These are phyloP conservation scores for Massarina eburnea DNA, from an alignment of 2,329 filamentous ascomycete species.

Conservation along the genomic window DNA sequence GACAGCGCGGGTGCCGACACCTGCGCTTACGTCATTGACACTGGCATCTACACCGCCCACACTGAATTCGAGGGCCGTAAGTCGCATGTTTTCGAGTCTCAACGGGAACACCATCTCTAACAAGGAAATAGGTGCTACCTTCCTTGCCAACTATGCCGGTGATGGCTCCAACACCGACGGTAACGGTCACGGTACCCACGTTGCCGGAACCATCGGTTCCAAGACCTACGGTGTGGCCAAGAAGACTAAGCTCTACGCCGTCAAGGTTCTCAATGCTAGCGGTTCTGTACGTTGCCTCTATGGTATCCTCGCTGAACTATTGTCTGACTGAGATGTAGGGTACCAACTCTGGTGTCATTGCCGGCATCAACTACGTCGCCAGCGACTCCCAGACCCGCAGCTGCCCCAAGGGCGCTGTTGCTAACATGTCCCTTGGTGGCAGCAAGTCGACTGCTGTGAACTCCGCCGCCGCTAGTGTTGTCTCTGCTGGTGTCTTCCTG, in stretches of 20 bases:
- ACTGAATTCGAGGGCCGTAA: conserved; percentile 43
- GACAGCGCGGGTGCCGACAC: conserved; percentile 39
- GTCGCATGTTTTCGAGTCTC: conserved; percentile 8
- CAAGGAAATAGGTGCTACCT: conserved; percentile 28
- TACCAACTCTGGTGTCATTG: conserved; percentile 43
- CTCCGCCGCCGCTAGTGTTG: conserved; percentile 39
- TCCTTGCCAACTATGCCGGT: conserved; percentile 41
- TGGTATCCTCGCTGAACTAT: conserved; percentile 11
- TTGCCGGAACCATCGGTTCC: conserved; percentile 41
- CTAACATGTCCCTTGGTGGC: conserved; percentile 46
- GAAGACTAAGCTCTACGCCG: conserved; percentile 42
- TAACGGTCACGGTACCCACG: conserved; percentile 45
- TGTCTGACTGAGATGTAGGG: conserved; percentile 29
- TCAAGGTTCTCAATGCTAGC: conserved; percentile 43
- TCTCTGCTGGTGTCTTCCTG: conserved; percentile 42
- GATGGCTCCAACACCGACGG: conserved; percentile 40
- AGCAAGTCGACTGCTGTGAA: conserved; percentile 41
- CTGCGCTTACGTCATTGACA: conserved; percentile 67
- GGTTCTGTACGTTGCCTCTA: conserved; percentile 31
- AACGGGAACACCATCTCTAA: neutral
- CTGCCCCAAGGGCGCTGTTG: conserved; percentile 40
- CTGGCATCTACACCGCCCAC: conserved; percentile 62
- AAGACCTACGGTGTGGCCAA: conserved; percentile 44
- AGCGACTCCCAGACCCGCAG: conserved; percentile 37
- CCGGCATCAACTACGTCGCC: conserved; percentile 42